phyloP scores from a whole-genome alignment of 345 rosid genomes.

The Ricinus communis region DNA sequence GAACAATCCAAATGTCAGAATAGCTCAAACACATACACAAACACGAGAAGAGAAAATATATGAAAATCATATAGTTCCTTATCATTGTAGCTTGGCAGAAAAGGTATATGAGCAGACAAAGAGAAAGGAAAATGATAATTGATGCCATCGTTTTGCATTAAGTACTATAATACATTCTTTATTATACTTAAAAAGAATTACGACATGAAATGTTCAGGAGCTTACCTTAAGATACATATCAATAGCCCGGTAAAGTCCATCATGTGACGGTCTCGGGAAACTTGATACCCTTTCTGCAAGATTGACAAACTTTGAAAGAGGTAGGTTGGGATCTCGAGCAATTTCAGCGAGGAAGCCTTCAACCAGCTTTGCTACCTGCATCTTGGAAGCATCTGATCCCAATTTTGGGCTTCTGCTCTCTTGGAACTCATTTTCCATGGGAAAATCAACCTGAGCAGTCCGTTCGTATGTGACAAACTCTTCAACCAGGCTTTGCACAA shows the following conservation, averaged over 20 bases:
- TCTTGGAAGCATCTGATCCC: conserved; percentile 29
- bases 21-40: too few species aligned
- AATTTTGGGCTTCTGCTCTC: conserved; percentile 24
- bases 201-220: neutral
- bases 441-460: conserved; percentile 2
- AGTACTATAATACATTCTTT: neutral
- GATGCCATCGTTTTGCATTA: too few species aligned
- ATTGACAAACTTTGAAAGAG: conserved; percentile 27
- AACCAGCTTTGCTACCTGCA: conserved; percentile 30
- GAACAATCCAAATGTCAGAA: too few species aligned
- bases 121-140: neutral
- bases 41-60: too few species aligned
- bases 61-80: too few species aligned
- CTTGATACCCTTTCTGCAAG: conserved; percentile 29
- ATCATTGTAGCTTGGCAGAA: too few species aligned
- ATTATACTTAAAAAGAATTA: neutral
- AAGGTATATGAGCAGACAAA: too few species aligned
- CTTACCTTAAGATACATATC: conserved; percentile 38
- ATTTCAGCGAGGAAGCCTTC: conserved; percentile 38
- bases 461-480: conserved; percentile 18
- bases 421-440: conserved; percentile 13
- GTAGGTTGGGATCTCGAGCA: conserved; percentile 29
- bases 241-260: conserved; percentile 33
- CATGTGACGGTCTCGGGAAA: conserved; percentile 31
- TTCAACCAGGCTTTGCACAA: conserved; percentile 28